Conservation (phyloP, 2,329 filamentous ascomycete genomes). For the Talaromyces sp. region DNA sequence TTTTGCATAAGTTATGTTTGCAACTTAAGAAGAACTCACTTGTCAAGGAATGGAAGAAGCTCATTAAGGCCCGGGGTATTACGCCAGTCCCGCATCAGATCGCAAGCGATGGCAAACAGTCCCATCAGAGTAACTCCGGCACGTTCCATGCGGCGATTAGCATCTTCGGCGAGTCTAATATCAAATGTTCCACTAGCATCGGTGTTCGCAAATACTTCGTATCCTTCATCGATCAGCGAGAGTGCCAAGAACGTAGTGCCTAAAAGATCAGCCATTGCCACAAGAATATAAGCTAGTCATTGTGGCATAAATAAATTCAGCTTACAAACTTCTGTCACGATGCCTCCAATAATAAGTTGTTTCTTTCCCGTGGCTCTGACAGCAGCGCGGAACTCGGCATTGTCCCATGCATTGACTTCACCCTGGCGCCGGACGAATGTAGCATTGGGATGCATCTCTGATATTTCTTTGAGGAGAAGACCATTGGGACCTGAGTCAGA, state of each 20-base stretch:
- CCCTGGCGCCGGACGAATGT: conserved; percentile 69
- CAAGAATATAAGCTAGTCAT: not conserved
- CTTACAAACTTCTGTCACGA: conserved; percentile 72
- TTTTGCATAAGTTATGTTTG: no score
- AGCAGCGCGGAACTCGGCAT: conserved; percentile 66
- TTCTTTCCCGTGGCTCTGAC: conserved; percentile 66
- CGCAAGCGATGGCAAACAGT: conserved; percentile 65
- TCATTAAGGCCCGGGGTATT: conserved; percentile 56
- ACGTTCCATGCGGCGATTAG: conserved; percentile 67
- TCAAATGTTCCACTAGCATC: conserved; percentile 40
- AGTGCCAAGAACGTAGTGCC: conserved; percentile 72
- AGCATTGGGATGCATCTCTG: conserved; percentile 67
- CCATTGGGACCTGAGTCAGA: conserved; percentile 72
- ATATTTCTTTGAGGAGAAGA: conserved; percentile 68
- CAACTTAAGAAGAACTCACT: conserved; percentile 24
- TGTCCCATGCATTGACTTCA: conserved; percentile 79
- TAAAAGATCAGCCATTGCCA: conserved; percentile 21
- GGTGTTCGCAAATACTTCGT: conserved; percentile 56
- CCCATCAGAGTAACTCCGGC: conserved; percentile 61
- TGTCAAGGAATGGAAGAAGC: conserved; percentile 66
- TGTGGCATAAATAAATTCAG: conserved; percentile 1
- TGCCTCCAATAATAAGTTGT: conserved; percentile 72
- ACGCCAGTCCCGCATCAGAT: conserved; percentile 73
- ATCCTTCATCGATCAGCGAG: conserved; percentile 70
- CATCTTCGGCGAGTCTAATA: conserved; percentile 50